Evolutionary conservation across 1,139 yeast species (phyloP).

Genomic region (Magnusiomyces fungicola): DNA sequence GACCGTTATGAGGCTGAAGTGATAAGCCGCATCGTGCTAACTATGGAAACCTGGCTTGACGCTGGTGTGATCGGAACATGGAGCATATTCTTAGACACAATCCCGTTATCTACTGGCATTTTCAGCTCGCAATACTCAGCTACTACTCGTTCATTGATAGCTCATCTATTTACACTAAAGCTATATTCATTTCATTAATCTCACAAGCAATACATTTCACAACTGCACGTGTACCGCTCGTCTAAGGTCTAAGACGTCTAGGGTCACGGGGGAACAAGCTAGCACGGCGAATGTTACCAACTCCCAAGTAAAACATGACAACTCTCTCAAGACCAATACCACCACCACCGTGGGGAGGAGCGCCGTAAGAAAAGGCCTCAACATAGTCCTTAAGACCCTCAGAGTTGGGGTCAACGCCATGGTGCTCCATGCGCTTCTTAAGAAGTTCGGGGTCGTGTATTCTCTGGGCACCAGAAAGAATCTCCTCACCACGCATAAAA

Average conservation of each 20-base stretch:
- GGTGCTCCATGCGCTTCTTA: slow-evolving; percentile 71
- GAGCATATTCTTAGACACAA: no score
- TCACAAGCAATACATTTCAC: no score
- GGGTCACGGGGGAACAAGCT: slow-evolving; percentile 99
- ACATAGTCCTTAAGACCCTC: slow-evolving; percentile 87
- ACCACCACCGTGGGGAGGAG: slow-evolving; percentile 99
- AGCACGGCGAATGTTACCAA: slow-evolving; percentile 96
- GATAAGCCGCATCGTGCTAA: no score
- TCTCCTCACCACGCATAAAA: slow-evolving; percentile 99
- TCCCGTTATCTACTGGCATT: no score
- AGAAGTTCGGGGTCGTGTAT: slow-evolving; percentile 86
- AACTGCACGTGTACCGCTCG: no score
- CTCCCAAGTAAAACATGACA: slow-evolving; percentile 92
- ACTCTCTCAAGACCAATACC: slow-evolving; percentile 99
- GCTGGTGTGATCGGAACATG: no score
- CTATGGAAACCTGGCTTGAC: no score
- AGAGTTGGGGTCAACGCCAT: slow-evolving; percentile 70
- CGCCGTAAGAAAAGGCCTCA: slow-evolving; percentile 87
- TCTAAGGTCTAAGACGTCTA: slow-evolving; percentile 71
- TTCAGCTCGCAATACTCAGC: no score
- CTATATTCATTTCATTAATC: no score
- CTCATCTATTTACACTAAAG: no score
- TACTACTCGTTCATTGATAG: no score
- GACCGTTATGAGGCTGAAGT: no score
- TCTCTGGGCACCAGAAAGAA: slow-evolving; percentile 98